Conservation (phyloP, 2,329 filamentous ascomycete species). For the Cercospora canescens region DNA sequence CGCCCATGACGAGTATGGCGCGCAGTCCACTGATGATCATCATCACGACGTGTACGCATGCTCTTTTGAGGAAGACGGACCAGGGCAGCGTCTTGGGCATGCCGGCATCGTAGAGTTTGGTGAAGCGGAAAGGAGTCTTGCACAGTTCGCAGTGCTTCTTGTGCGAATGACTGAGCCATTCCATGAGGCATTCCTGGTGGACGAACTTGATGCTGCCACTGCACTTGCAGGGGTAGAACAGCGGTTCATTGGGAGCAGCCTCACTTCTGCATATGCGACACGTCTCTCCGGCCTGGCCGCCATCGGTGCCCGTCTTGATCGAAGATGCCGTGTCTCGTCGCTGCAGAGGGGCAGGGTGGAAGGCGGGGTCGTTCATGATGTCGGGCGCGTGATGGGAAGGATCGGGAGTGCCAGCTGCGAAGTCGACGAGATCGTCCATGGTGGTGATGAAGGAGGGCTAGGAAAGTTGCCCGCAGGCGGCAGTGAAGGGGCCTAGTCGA, state of each 20-base stretch:
- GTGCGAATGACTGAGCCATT: constrained; percentile 97
- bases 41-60: constrained; percentile 67
- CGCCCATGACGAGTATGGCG: constrained; percentile 72
- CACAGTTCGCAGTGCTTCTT: constrained; percentile 99
- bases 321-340: constrained; percentile 29
- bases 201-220: constrained; percentile 98
- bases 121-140: constrained; percentile 98
- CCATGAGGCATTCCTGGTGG: constrained; percentile 96
- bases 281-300: constrained; percentile 67
- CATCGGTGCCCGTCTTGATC: constrained; percentile 20
- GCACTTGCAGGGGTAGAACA: constrained; percentile 98
- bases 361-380: constrained; percentile 58
- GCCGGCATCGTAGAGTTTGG: constrained; percentile 90
- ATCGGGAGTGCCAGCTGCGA: background rate
- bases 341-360: constrained; percentile 33
- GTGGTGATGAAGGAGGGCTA: background rate
- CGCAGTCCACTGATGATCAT: constrained; percentile 44
- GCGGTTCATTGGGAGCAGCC: constrained; percentile 74
- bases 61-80: constrained; percentile 77
- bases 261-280: constrained; percentile 97
- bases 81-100: constrained; percentile 86
- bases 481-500: background rate
- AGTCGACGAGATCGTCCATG: constrained; percentile 21
- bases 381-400: constrained; percentile 34
- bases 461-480: background rate